phyloP scores from a whole-genome alignment of 768 basidiomycete genomes.

The Kwoniella dejecticola region DNA sequence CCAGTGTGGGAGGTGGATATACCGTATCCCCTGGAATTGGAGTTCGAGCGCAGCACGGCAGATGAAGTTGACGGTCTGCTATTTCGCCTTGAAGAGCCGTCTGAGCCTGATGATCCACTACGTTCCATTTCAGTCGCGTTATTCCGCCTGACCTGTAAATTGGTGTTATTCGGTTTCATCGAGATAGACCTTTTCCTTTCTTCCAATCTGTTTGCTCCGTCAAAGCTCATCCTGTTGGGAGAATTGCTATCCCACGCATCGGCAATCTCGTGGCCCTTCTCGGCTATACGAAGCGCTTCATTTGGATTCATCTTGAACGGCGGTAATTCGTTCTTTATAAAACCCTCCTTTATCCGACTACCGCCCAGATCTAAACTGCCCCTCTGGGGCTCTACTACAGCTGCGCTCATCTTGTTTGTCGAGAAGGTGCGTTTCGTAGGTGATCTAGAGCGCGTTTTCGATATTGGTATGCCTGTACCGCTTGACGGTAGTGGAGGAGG shows the following conservation, averaged over 20 bases:
- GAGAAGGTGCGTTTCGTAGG: neutral
- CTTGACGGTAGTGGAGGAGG: neutral
- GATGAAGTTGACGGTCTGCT: constrained; percentile 16
- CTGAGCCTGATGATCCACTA: constrained; percentile 14
- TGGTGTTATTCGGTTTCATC: constrained; percentile 12
- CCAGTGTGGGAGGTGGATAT: constrained; percentile 16
- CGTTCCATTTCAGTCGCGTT: neutral
- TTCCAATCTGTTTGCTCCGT: constrained; percentile 1
- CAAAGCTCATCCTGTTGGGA: constrained; percentile 3
- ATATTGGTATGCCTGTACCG: constrained; percentile 12
- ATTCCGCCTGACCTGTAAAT: neutral
- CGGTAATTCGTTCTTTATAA: constrained; percentile 48
- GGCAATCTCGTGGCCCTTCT: constrained; percentile 31
- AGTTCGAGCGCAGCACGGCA: neutral
- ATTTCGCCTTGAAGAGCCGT: constrained; percentile 7
- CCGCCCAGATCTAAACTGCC: constrained; percentile 14
- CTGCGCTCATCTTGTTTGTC: constrained; percentile 1
- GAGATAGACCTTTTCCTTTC: constrained; percentile 15
- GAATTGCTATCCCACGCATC: neutral
- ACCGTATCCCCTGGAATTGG: constrained; percentile 2
- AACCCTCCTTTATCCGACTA: constrained; percentile 23
- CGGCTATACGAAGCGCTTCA: constrained; percentile 43
- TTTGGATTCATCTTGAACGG: constrained; percentile 40
- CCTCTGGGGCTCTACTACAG: neutral
- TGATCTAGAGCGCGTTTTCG: constrained; percentile 10